Evolutionary conservation across 805 yeast species (phyloP).

Genomic region (Kluyveromyces nonfermentans): DNA sequence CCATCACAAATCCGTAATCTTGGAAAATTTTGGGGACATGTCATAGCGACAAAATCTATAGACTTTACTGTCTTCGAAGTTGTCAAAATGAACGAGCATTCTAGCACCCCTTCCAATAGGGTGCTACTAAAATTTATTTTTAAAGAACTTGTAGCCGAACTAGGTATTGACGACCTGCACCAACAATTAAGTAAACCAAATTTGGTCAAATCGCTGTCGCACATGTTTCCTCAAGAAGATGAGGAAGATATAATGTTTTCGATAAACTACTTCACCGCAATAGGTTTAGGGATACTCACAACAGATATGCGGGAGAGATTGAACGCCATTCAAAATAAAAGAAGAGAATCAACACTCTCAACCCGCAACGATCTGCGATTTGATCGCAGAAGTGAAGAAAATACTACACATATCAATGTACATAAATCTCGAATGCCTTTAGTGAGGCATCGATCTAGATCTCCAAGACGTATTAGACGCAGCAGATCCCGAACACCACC

Average conservation of each 20-base stretch:
- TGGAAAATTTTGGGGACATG: constrained; percentile 80
- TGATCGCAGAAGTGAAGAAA: constrained; percentile 7
- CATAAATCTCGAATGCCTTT: constrained; percentile 1
- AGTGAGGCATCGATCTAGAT: constrained; percentile 7
- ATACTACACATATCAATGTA: background rate
- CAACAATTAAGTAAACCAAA: constrained; percentile 44
- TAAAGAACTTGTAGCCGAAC: constrained; percentile 66
- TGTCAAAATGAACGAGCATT: constrained; percentile 55
- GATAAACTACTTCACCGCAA: constrained; percentile 87
- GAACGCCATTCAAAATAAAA: constrained; percentile 26
- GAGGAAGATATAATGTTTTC: constrained; percentile 59
- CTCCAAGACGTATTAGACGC: constrained; percentile 8
- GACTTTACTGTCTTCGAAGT: constrained; percentile 51
- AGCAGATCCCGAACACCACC: constrained; percentile 19
- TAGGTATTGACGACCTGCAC: constrained; percentile 49
- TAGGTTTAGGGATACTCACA: constrained; percentile 76
- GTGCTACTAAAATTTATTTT: constrained; percentile 74
- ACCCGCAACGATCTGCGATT: no score
- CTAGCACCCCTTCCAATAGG: constrained; percentile 71
- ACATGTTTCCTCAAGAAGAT: constrained; percentile 54
- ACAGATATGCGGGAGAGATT: constrained; percentile 65
- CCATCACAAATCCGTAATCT: constrained; percentile 66
- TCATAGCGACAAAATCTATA: constrained; percentile 60
- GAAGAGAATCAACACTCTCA: constrained; percentile 9
- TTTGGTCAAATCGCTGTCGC: constrained; percentile 38